A percentile compares a stretch with the other conserved stretches of the same genome.
Evolutionary conservation across 2,329 filamentous ascomycete species (phyloP).

Genomic region (Ceratocystis ficicola): DNA sequence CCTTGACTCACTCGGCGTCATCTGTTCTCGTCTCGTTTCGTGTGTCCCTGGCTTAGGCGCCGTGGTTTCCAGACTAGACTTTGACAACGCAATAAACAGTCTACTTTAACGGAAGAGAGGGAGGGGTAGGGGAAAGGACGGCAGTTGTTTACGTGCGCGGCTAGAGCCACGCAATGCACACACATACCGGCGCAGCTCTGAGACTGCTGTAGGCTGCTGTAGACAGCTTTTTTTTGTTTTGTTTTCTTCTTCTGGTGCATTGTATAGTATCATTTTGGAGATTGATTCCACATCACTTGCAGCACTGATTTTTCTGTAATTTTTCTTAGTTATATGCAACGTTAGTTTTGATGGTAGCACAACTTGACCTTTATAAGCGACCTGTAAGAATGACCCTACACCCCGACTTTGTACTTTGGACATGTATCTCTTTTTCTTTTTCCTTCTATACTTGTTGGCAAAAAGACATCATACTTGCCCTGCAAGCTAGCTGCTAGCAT

Average conservation of each 20-base stretch:
- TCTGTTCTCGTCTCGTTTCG: neutral
- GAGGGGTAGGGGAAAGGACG: neutral
- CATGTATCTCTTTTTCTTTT: neutral
- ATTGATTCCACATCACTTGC: constrained; percentile 9
- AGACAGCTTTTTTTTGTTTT: neutral
- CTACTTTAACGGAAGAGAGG: neutral
- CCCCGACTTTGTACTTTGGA: too few species aligned
- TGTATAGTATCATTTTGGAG: neutral
- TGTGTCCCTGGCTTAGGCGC: constrained; percentile 1
- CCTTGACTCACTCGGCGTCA: neutral
- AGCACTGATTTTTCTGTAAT: neutral
- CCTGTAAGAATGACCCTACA: neutral
- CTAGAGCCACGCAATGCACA: neutral
- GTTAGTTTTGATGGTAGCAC: neutral
- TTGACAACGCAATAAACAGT: neutral
- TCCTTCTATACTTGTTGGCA: too few species aligned
- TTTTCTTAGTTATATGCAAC: neutral
- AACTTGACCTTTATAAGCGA: neutral
- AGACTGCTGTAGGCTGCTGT: neutral
- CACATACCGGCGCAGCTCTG: neutral
- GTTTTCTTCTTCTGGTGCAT: neutral
- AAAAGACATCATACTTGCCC: too few species aligned
- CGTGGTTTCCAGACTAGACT: neutral
- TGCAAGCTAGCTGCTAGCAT: too few species aligned
- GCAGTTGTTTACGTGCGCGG: neutral